Conservation (phyloP, 2,329 filamentous ascomycete species). For the Leptographium lundbergii region DNA sequence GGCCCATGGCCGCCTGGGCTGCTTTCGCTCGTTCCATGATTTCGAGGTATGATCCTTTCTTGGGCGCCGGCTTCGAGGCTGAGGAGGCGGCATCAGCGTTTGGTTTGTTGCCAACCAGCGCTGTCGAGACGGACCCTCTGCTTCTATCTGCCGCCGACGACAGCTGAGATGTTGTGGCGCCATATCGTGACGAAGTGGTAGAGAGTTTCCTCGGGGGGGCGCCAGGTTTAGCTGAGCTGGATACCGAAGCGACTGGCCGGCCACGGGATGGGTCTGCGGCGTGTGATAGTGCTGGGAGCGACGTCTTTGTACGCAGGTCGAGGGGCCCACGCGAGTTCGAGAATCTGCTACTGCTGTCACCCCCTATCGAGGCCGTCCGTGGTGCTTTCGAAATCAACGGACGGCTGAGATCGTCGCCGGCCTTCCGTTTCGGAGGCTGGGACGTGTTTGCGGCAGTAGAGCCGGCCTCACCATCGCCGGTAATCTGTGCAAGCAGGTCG, state of each 20-base stretch:
- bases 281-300: not conserved
- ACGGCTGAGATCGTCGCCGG: slow-evolving; percentile 33
- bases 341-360: not conserved
- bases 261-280: not conserved
- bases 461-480: slow-evolving; percentile 34
- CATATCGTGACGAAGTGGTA: not conserved
- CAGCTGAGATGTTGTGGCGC: not conserved
- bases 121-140: not conserved
- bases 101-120: not conserved
- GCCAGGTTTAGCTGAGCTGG: not conserved
- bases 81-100: slow-evolving; percentile 3
- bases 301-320: not conserved
- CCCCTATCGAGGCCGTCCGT: slow-evolving; percentile 17
- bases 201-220: not conserved
- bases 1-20: slow-evolving; percentile 46
- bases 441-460: slow-evolving; percentile 19
- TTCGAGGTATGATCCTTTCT: slow-evolving; percentile 63
- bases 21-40: slow-evolving; percentile 61
- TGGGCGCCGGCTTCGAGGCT: slow-evolving; percentile 37
- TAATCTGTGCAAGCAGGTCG: slow-evolving; percentile 50
- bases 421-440: slow-evolving; percentile 41
- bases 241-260: not conserved
- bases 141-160: not conserved
- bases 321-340: not conserved
- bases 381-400: slow-evolving; percentile 28